Conservation (phyloP, 2,329 filamentous ascomycete genomes). For the Colletotrichum liaoningense region DNA sequence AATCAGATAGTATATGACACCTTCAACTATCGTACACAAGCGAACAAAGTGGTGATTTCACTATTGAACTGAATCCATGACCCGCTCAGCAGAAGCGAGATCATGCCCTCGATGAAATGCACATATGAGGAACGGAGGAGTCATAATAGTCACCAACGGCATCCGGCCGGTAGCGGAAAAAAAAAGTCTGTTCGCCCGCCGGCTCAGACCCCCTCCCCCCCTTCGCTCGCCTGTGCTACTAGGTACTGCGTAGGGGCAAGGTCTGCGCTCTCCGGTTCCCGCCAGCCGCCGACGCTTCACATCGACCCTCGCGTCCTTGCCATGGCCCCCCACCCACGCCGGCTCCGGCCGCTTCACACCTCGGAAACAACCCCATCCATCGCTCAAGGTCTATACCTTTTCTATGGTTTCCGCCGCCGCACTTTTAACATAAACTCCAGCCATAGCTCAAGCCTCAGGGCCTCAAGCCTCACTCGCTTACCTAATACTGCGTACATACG, state of each 20-base stretch:
- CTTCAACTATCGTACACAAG: too few species aligned
- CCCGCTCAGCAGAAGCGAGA: too few species aligned
- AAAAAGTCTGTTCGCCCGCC: background rate
- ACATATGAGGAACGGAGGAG: background rate
- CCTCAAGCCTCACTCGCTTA: too few species aligned
- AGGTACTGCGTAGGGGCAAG: too few species aligned
- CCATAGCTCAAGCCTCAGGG: too few species aligned
- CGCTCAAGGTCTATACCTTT: background rate
- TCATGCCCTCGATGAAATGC: background rate
- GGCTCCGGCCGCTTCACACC: background rate
- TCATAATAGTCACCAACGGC: background rate
- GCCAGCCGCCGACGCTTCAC: background rate
- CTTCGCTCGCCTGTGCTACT: too few species aligned
- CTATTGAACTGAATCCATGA: too few species aligned
- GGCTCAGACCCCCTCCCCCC: background rate
- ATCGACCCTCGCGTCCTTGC: background rate
- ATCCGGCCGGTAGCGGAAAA: background rate
- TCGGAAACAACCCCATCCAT: background rate
- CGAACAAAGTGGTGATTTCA: too few species aligned
- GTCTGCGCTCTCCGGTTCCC: background rate
- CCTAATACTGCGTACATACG: too few species aligned
- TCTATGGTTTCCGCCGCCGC: background rate
- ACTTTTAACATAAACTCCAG: background rate
- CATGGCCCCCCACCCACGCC: background rate
- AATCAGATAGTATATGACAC: too few species aligned